Base-by-base conservation (phyloP, 2,329 filamentous ascomycete genomes). In the Apiospora arundinis region DNA sequence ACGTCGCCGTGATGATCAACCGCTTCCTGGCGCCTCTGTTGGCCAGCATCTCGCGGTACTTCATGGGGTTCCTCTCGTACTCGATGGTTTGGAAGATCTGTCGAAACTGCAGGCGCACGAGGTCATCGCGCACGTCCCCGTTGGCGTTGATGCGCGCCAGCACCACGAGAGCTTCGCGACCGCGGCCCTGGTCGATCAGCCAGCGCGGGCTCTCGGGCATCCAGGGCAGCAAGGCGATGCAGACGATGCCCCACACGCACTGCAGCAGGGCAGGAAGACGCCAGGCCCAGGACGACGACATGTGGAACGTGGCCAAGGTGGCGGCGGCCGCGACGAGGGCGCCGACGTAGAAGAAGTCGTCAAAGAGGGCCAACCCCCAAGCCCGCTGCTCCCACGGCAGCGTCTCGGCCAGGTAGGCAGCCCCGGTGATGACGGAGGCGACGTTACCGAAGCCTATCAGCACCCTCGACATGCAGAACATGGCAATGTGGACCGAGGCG, bases 111-210 rank as follows among this genome's bases (percentile, higher is more conserved):
- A 81, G 74, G 2, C 83, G 74, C 4, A 82, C 82, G 18, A 83
- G 76, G 2, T 81, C 82, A 73, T 85, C 79, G 0, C 78, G 73
- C 1, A 78, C 72, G 70, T 87, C 80, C 4, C 86, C 84, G 70
- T 86, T 76, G 12, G 84, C 80, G 68, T 87, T 83, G 12, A 82
- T 82, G 74, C 82, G 79, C 1, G 85, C 85, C 0, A 88, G 78
- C 0, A 82, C 79, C 23, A 75, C 67, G 12, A 80, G 72, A 9
- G 78, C 79, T 45, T 81, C 79, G 4, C 77, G 74, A 42, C 76
- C 67, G n/a, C 77, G 77, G 44, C 74, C 75, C 23, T 81, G 77
- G 44, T 77, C 76, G 73, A 77, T 80, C 12, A 83, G 76, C 80
- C 81, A 83, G 7, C 81, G 77, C 8, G 81, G 81, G 0, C 80